Base-by-base conservation (phyloP, 306 rosid species). In the Rosa rugosa region DNA sequence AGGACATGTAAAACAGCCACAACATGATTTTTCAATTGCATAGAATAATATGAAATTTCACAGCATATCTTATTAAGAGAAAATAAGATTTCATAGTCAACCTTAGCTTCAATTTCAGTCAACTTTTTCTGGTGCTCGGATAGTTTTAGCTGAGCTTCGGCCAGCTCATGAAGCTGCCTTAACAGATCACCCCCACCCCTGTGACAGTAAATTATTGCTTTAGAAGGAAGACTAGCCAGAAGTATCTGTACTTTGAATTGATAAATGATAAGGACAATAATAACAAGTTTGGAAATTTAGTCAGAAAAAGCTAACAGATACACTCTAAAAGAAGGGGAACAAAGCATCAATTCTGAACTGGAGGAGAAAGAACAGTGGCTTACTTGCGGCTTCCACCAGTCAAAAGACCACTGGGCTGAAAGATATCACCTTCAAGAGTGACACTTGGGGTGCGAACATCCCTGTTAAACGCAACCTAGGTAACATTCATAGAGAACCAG, bases 351-450 rank as follows among this genome's bases (percentile, higher is more conserved):
- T 73, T 27, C 57, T 44, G 80, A 83, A 76, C 50, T 36, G 69
- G 50, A 76, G 59, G 70, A 75, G 62, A 81, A 81, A 63, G 51
- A 45, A 82, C 25, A 73, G 81, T 62, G 68, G n/a, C 89, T 73
- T 91, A 95, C 99, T 86, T 95, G 79, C 98, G 92, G 85, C 98
- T 93, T 84, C 99, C 99, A 75, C 99, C 99, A 25, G 99, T 95
- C 83, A 95, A 80, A 82, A 95, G 96, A 79, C 99, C 99, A 83
- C 98, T 91, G 68, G 99, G 97, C 86, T 89, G 94, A 87, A 91
- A 95, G 85, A 91, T 90, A 83, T 95, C 99, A 69, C 99, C 99
- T 90, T 95, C 99, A 86, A 91, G 94, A 64, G 99, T 95, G 81
- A 95, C 99, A 86, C 98, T 95, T 36, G 89, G 95, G 72, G 91